Conservation (phyloP, 805 yeast genomes). For the Spencermartinsiella europaea region DNA sequence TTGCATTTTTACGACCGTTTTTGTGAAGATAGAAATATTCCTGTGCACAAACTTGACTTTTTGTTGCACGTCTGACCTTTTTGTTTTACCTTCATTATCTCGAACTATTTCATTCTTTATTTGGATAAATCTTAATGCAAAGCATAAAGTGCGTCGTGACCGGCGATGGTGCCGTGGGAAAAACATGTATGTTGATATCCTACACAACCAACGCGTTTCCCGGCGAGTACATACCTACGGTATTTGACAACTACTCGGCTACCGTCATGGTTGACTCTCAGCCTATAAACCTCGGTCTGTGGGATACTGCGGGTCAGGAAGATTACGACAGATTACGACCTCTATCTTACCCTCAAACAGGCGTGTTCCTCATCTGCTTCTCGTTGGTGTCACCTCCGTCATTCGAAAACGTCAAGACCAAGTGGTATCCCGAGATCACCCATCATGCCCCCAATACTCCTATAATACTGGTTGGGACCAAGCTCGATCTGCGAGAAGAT, state of each 20-base stretch:
- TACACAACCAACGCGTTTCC: constrained; percentile 93
- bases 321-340: constrained; percentile 90
- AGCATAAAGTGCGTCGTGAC: constrained; percentile 89
- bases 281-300: constrained; percentile 76
- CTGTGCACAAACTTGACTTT: too few species aligned
- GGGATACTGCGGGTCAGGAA: constrained; percentile 97
- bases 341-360: constrained; percentile 86
- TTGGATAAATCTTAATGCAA: constrained; percentile 43
- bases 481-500: constrained; percentile 78
- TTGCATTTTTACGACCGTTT: too few species aligned
- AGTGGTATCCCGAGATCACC: constrained; percentile 81
- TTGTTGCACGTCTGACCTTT: too few species aligned
- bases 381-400: constrained; percentile 78
- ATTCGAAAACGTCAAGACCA: constrained; percentile 71
- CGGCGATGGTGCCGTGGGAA: constrained; percentile 95
- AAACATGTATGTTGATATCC: constrained; percentile 79
- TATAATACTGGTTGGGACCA: constrained; percentile 80
- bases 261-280: constrained; percentile 77
- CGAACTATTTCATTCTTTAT: too few species aligned
- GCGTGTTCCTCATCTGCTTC: constrained; percentile 79
- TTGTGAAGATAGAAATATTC: too few species aligned
- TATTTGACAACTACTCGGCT: constrained; percentile 87
- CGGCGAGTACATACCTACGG: constrained; percentile 90
- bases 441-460: constrained; percentile 74
- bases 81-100: background rate